Evolutionary conservation across 2,329 filamentous ascomycete genomes (phyloP), one percentile per base, ranked within the genome.

Genomic region (Cladophialophora psammophila): DNA sequence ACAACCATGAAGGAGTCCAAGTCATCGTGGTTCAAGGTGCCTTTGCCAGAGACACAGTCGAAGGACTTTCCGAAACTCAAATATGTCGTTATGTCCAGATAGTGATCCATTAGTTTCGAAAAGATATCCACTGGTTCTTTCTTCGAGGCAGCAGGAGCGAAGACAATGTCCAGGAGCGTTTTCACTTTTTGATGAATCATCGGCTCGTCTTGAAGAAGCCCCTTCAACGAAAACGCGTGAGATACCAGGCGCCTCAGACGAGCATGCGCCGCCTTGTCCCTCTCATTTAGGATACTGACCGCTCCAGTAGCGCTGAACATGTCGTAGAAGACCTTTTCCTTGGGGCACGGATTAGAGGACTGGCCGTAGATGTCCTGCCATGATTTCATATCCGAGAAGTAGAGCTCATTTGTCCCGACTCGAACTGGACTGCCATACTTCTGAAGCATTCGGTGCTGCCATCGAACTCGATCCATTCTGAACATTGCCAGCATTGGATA

Each of bases 161-260:
- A 58, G 31, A 63, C 65, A 4, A 52, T 50, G 10, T 52, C 48
- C 3, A 62, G 8, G n/a, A 55, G 53, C 1, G n/a, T 18, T n/a
- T 40, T 20, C 15, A 65, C 53, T 52, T 65, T 64, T 15, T 65
- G 32, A 7, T 52, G 57, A 20, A 65, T 55, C 36, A 68, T 10
- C 4, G 50, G 38, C 32, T 68, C 50, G 8, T 61, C 50, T 40
- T 62, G 50, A 5, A 65, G 53, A 26, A 68, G 34, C 35, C 20
- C 62, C 12, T 63, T 68, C 58, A 65, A 32, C 4, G 80, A 81
- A 66, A 83, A 83, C 0, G 77, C 78, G 56, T 78, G 76, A 0
- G 76, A 74, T 7, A 83, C 58, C 2, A 78, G 69, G 0, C 75
- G 71, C 34, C 79, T 75, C 18, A 75, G 57, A 5, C 72, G 68